These are phyloP conservation scores for Fusarium sp. DNA, from an alignment of 2,329 filamentous ascomycete genomes.

Conservation along the genomic window DNA sequence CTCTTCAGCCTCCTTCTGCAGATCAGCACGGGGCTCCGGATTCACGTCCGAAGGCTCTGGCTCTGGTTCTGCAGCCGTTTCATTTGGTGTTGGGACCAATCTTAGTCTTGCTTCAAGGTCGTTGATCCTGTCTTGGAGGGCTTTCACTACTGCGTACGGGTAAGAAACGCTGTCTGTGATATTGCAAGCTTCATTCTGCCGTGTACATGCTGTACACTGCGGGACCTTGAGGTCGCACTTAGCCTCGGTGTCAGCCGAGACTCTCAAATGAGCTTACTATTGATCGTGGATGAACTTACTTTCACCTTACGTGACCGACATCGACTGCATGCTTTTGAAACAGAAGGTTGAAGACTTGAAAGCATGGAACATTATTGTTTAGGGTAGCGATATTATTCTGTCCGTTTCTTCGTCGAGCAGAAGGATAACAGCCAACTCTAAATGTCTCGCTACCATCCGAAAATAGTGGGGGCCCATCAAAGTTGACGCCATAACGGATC, in stretches of 20 bases:
- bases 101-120: conserved; percentile 1
- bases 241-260: neutral
- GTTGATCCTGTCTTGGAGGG: neutral
- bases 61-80: neutral
- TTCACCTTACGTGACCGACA: conserved; percentile 10
- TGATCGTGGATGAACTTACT: neutral
- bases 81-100: neutral
- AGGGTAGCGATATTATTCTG: neutral
- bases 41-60: neutral
- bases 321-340: conserved; percentile 1
- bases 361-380: neutral
- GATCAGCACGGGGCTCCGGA: neutral
- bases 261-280: no score
- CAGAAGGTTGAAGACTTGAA: neutral
- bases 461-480: neutral
- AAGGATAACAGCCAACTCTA: neutral
- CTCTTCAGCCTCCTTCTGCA: conserved; percentile 9
- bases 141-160: rapidly evolving
- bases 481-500: neutral
- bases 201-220: neutral
- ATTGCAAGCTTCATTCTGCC: neutral
- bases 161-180: neutral
- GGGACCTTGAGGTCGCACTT: conserved; percentile 6
- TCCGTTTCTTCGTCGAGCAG: rapidly evolving
- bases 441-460: conserved; percentile 4